A percentile compares a stretch with the other conserved stretches of the same genome.
Conservation (phyloP, 306 rosid genomes). For the Cicer arietinum region DNA sequence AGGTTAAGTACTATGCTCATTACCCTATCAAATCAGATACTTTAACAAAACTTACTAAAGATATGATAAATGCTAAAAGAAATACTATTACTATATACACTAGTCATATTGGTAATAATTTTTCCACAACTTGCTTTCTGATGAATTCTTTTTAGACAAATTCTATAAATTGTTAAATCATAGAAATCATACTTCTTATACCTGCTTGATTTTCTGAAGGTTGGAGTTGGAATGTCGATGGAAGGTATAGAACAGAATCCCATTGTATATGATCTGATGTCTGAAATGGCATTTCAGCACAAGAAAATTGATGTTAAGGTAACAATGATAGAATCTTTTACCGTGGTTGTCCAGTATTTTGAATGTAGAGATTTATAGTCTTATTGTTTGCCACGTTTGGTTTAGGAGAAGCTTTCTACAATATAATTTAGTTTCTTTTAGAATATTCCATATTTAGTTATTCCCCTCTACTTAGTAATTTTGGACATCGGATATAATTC, state of each 20-base stretch:
- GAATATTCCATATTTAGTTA: neutral
- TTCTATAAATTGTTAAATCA: constrained; percentile 3
- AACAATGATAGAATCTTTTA: constrained; percentile 37
- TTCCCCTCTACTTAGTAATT: constrained; percentile 21
- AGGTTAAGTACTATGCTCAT: neutral
- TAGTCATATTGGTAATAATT: constrained; percentile 19
- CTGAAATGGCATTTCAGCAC: constrained; percentile 85
- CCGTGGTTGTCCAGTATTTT: constrained; percentile 24
- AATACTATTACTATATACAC: constrained; percentile 16
- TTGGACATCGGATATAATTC: constrained; percentile 15
- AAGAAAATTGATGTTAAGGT: constrained; percentile 77
- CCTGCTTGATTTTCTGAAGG: constrained; percentile 58
- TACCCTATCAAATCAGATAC: neutral
- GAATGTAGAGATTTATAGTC: constrained; percentile 8
- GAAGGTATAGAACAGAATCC: constrained; percentile 97
- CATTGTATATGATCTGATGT: constrained; percentile 85
- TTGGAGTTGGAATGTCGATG: constrained; percentile 96
- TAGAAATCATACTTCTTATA: constrained; percentile 26
- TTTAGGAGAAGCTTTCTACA: constrained; percentile 20
- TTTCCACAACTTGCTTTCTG: neutral
- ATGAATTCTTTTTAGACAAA: neutral
- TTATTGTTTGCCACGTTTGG: constrained; percentile 18
- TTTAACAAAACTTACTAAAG: neutral
- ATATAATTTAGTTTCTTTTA: neutral
- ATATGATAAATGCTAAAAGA: neutral